These are phyloP conservation scores for Atractiella rhizophila DNA, from an alignment of 768 basidiomycete species.

Conservation along the genomic window DNA sequence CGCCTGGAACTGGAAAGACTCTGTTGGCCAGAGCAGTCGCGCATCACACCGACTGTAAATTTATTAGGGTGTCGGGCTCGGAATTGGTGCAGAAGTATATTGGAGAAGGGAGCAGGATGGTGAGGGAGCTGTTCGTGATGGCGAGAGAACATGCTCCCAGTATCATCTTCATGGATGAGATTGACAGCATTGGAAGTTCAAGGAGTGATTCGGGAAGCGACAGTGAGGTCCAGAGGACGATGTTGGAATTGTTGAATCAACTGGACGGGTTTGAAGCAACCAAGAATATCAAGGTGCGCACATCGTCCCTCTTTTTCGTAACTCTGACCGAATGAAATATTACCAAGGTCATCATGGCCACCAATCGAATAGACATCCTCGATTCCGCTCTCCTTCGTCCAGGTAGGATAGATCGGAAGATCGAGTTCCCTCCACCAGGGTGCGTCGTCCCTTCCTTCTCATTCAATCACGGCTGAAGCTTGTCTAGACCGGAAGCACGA, in stretches of 20 bases:
- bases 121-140: conserved; percentile 93
- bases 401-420: conserved; percentile 87
- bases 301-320: neutral
- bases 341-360: conserved; percentile 64
- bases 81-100: conserved; percentile 97
- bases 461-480: neutral
- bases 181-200: conserved; percentile 86
- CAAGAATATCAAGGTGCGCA: conserved; percentile 44
- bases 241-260: conserved; percentile 71
- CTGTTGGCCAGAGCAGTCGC: conserved; percentile 83
- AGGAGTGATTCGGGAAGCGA: conserved; percentile 56
- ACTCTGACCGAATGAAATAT: too few relatives aligned
- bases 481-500: conserved; percentile 50
- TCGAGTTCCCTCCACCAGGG: conserved; percentile 94
- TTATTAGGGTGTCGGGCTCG: conserved; percentile 79
- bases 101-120: conserved; percentile 88
- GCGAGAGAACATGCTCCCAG: conserved; percentile 88
- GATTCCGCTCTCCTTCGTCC: conserved; percentile 79
- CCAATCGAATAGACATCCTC: conserved; percentile 92
- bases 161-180: conserved; percentile 99
- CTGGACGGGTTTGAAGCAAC: conserved; percentile 64
- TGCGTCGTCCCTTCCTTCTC: neutral
- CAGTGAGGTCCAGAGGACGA: conserved; percentile 69
- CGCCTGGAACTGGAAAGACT: conserved; percentile 91
- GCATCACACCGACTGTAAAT: conserved; percentile 91